phyloP scores from a whole-genome alignment of 192 early-diverging fungal genomes.

The Rhizophagus sp. region DNA sequence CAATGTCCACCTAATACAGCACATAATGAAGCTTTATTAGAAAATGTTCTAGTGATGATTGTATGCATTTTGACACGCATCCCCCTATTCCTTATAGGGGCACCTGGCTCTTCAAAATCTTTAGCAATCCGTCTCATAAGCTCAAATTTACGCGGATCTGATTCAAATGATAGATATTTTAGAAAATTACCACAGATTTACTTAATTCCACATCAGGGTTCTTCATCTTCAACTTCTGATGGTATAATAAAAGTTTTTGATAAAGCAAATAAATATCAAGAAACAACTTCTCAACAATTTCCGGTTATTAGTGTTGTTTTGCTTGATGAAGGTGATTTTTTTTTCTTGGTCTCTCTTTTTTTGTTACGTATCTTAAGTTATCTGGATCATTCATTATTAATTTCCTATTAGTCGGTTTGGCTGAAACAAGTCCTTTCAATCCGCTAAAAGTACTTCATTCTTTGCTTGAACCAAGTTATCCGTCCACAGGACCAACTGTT shows the following conservation, averaged over 20 bases:
- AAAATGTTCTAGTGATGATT: constrained; percentile 23
- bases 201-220: constrained; percentile 31
- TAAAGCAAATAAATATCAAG: constrained; percentile 26
- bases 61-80: constrained; percentile 30
- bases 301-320: constrained; percentile 23
- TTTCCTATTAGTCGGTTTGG: constrained; percentile 25
- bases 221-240: constrained; percentile 31
- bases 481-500: neutral
- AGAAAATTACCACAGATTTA: constrained; percentile 21
- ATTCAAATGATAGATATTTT: constrained; percentile 27
- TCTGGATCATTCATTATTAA: neutral
- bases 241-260: constrained; percentile 29
- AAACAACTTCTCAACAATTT: constrained; percentile 17
- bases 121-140: constrained; percentile 25
- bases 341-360: neutral
- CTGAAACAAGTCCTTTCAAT: constrained; percentile 23
- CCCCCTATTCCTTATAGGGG: constrained; percentile 28
- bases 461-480: neutral
- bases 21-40: constrained; percentile 23
- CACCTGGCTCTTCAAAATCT: constrained; percentile 27
- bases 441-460: neutral
- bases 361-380: neutral
- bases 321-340: constrained; percentile 16
- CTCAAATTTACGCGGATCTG: constrained; percentile 26
- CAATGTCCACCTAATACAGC: neutral